These are phyloP conservation scores for Aspergillus sp. DNA, from an alignment of 2,329 filamentous ascomycete species.

Conservation along the genomic window DNA sequence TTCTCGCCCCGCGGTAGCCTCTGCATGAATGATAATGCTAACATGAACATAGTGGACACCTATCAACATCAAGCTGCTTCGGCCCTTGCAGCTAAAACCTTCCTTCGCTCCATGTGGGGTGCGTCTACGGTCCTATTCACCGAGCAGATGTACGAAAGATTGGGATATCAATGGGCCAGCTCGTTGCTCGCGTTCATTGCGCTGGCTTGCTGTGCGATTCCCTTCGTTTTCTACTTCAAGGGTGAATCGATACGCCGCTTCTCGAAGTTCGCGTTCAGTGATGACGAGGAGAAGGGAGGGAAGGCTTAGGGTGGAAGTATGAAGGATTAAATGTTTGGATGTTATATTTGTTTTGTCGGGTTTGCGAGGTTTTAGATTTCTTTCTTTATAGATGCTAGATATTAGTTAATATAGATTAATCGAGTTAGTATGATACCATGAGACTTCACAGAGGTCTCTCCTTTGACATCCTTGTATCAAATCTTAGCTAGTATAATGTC, in stretches of 20 bases:
- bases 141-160: conserved; percentile 71
- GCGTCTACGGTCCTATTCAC: conserved; percentile 77
- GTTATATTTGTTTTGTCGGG: too few species aligned
- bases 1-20: background rate
- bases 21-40: conserved; percentile 5
- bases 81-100: conserved; percentile 79
- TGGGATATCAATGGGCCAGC: conserved; percentile 75
- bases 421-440: too few species aligned
- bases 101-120: conserved; percentile 76
- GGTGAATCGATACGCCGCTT: conserved; percentile 68
- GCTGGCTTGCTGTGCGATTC: conserved; percentile 77
- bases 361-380: too few species aligned
- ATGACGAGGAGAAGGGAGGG: conserved; percentile 48
- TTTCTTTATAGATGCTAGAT: too few species aligned
- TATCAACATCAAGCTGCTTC: conserved; percentile 76
- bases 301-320: background rate
- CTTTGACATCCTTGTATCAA: too few species aligned
- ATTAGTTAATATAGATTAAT: too few species aligned
- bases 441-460: too few species aligned
- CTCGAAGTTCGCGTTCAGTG: conserved; percentile 70
- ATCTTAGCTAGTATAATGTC: too few species aligned
- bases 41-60: conserved; percentile 51
- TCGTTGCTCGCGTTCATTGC: conserved; percentile 71
- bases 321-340: too few species aligned
- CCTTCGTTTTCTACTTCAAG: conserved; percentile 77